These are phyloP conservation scores for Coix lacrymajobi DNA, from an alignment of 176 grass and related monocot genomes.

Conservation along the genomic window DNA sequence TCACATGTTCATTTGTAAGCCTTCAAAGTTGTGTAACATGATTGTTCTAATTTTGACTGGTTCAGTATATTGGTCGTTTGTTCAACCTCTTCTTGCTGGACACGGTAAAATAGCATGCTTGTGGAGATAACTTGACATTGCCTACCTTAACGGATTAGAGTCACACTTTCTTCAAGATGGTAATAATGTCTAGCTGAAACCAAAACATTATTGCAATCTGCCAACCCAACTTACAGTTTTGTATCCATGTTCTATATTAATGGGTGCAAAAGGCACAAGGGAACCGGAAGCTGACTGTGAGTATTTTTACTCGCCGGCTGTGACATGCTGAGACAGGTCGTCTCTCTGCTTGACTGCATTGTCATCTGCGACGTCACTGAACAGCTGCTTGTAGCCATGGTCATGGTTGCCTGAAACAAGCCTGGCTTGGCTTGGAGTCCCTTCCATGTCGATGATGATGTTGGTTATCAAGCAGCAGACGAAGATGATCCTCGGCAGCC, in stretches of 20 bases:
- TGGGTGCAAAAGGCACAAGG: neutral
- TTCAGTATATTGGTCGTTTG: neutral
- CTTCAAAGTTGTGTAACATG: neutral
- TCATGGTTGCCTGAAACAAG: conserved; percentile 17
- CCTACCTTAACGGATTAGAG: neutral
- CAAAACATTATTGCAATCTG: neutral
- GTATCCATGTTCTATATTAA: neutral
- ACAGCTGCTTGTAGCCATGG: conserved; percentile 31
- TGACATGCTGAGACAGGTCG: conserved; percentile 16
- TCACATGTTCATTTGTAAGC: conserved; percentile 22
- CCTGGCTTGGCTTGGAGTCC: neutral
- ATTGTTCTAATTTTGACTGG: conserved; percentile 6
- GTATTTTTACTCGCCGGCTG: neutral
- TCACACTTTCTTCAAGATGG: neutral
- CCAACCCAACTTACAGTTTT: conserved; percentile 3
- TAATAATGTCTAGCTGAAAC: neutral
- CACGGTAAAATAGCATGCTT: neutral
- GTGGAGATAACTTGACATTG: neutral
- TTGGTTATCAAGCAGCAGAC: conserved; percentile 37
- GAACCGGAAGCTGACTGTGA: neutral
- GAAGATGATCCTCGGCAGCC: conserved; percentile 48
- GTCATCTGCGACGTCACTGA: conserved; percentile 19
- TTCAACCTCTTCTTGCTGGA: neutral
- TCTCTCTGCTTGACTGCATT: conserved; percentile 32
- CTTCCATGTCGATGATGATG: conserved; percentile 43